phyloP scores from a whole-genome alignment of 768 basidiomycete genomes.

The Mycena sanguinolenta region DNA sequence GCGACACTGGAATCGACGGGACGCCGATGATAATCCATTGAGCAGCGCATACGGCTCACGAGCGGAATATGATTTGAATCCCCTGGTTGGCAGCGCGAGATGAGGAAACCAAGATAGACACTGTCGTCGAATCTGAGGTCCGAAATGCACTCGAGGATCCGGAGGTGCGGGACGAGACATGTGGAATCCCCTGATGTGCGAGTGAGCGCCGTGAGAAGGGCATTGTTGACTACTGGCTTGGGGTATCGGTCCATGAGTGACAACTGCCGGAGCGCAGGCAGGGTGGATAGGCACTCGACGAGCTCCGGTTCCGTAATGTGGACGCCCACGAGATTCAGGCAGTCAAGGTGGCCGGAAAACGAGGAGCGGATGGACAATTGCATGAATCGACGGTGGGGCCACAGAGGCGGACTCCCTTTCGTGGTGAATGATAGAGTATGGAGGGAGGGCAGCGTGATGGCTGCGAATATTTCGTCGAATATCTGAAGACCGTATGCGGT shows the following conservation, averaged over 20 bases:
- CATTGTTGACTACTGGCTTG: background rate
- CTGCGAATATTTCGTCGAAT: no score
- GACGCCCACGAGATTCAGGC: background rate
- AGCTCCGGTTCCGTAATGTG: background rate
- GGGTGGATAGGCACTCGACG: background rate
- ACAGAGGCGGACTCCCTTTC: no score
- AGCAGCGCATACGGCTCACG: background rate
- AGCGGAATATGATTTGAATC: background rate
- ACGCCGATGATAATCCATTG: no score
- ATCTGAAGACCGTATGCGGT: no score
- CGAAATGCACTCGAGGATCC: no score
- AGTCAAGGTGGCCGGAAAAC: background rate
- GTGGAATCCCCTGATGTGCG: background rate
- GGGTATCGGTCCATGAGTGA: background rate
- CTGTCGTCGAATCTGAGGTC: slow-evolving; percentile 5
- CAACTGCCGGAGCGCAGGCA: background rate
- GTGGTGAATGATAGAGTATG: no score
- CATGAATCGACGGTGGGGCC: slow-evolving; percentile 2
- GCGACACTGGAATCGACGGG: background rate
- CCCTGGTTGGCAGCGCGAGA: background rate
- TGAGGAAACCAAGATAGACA: background rate
- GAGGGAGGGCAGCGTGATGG: no score
- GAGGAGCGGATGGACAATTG: background rate
- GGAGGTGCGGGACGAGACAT: background rate
- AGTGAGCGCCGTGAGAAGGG: background rate